Conservation (phyloP, 306 rosid species). For the Pterocarpus santalinus region DNA sequence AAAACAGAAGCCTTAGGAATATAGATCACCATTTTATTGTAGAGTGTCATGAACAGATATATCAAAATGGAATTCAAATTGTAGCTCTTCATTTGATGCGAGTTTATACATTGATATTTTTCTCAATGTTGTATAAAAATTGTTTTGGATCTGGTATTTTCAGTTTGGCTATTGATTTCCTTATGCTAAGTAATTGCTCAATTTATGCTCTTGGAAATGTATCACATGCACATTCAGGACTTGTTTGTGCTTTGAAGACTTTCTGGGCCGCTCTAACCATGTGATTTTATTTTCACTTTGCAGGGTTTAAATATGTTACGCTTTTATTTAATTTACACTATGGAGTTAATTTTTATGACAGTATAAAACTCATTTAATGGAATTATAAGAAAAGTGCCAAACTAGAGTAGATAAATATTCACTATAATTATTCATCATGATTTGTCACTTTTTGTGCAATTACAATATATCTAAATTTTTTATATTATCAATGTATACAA, state of each 20-base stretch:
- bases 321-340: too few species aligned
- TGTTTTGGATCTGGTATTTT: slow-evolving; percentile 14
- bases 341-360: too few species aligned
- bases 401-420: too few species aligned
- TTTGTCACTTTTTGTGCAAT: too few species aligned
- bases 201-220: neutral
- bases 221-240: neutral
- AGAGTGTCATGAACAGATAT: slow-evolving; percentile 40
- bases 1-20: slow-evolving; percentile 37
- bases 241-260: neutral
- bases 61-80: slow-evolving; percentile 43
- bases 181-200: neutral
- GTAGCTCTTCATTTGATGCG: slow-evolving; percentile 29
- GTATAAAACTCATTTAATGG: too few species aligned
- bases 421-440: too few species aligned
- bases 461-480: too few species aligned
- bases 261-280: too few species aligned
- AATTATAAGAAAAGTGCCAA: too few species aligned
- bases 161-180: neutral
- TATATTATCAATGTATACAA: too few species aligned
- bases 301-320: too few species aligned
- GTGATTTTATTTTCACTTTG: too few species aligned
- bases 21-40: slow-evolving; percentile 44
- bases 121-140: slow-evolving; percentile 11
- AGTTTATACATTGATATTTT: slow-evolving; percentile 3